These are phyloP conservation scores for Paracorniculantispora psalliotae DNA, from an alignment of 2,329 filamentous ascomycete species.

Conservation along the genomic window DNA sequence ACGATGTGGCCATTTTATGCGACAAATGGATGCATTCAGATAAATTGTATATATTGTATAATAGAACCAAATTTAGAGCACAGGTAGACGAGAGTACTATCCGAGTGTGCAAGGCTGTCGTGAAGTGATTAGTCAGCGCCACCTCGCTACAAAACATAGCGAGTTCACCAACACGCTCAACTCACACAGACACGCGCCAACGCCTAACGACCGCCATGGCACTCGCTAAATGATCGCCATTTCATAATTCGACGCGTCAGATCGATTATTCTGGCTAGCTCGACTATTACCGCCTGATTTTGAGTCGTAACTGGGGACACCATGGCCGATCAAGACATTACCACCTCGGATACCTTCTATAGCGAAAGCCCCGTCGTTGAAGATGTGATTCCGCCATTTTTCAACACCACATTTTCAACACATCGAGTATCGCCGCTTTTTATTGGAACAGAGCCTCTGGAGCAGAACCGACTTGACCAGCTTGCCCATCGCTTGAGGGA, in stretches of 20 bases:
- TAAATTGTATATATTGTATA: conserved; percentile 12
- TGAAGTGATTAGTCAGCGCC: conserved; percentile 8
- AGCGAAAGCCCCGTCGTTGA: conserved; percentile 16
- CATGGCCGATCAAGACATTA: conserved; percentile 11
- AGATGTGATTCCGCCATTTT: conserved; percentile 38
- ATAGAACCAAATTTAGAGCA: background rate
- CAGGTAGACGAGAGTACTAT: background rate
- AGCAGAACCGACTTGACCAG: conserved; percentile 32
- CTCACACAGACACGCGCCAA: background rate
- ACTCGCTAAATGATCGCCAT: background rate
- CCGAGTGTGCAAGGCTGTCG: background rate
- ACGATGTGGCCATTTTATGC: no score
- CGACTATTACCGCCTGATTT: background rate
- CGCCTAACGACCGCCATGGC: background rate
- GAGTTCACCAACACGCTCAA: background rate
- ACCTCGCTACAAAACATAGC: background rate
- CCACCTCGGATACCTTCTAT: conserved; percentile 12
- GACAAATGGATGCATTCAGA: background rate
- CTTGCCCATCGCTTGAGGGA: conserved; percentile 49
- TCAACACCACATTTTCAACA: conserved; percentile 55
- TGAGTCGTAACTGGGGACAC: background rate
- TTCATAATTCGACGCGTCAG: background rate
- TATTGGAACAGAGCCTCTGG: conserved; percentile 38
- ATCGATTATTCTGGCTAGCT: background rate
- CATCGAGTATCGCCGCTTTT: conserved; percentile 52